Evolutionary conservation across 225 moss, liverwort and hornwort species (phyloP), one percentile per base, ranked within the genome.

Genomic region (Bryoerythrophyllum caledonicum): DNA sequence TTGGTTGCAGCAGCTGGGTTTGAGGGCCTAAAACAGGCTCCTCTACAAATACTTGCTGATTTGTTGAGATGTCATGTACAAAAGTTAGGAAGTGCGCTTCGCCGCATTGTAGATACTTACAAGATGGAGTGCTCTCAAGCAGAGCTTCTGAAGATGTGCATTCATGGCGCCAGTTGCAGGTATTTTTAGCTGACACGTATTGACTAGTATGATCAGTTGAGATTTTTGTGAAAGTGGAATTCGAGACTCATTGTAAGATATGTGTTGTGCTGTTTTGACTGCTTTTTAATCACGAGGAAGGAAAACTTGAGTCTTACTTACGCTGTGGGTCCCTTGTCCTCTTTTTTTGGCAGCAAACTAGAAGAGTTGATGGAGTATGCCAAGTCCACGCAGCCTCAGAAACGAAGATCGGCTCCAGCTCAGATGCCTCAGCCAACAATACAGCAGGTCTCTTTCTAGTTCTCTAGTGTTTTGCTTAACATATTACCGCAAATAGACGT

Each of bases 131-230:
- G 83, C 72, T 90, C 90, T 48, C 85, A 90, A 73, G 73, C 84
- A 66, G 94, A 94, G 68, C 81, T 91, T 10, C 78, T 91, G 72
- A 88, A 90, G 72, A 85, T 91, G 91, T 94, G 81, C 63, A 79
- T 90, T 27, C 82, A 85, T 69, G 82, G 80, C 78, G 88, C 85
- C 52, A 82, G 86, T 71, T 82, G 81, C 73, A 88, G 93, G 93
- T 91, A 91, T 59, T 43, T 20, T 32, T 32, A 41, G 43, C 68
- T 74, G 65, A 65, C 59, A 63, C 51, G 56, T 64, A 24, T 65
- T 35, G 59, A 37, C 53, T 54, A 56, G 15, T 66, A 41, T 67
- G 10, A 63, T 73, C 20, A 28, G 37, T 54, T n/a, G 14, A 61
- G 60, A 56, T 66, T 26, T 67, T 67, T 60, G 34, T 48, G 32